Evolutionary conservation across 805 yeast species (phyloP).

Genomic region (Myxozyma lipomycoides): DNA sequence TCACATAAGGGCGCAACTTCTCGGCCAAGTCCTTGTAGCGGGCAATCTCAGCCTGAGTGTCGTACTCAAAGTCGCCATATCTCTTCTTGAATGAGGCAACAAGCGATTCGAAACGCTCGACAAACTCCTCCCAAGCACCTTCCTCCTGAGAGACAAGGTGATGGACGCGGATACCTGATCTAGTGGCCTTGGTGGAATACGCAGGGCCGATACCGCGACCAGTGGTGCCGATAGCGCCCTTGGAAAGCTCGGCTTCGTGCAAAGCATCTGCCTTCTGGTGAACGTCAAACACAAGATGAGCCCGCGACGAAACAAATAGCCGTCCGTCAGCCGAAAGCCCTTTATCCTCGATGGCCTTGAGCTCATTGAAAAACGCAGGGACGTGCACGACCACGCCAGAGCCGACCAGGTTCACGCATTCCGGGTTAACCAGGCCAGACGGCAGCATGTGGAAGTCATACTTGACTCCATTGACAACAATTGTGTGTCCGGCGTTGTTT

Average conservation of each 20-base stretch:
- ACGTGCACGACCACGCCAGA: constrained; percentile 95
- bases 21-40: constrained; percentile 73
- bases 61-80: constrained; percentile 90
- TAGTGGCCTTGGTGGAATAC: constrained; percentile 91
- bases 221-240: constrained; percentile 90
- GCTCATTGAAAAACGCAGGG: constrained; percentile 87
- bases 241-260: constrained; percentile 84
- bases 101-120: constrained; percentile 67
- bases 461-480: constrained; percentile 81
- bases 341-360: constrained; percentile 72
- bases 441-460: constrained; percentile 99
- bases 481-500: constrained; percentile 98
- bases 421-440: constrained; percentile 92
- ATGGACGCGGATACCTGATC: constrained; percentile 96
- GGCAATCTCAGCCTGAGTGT: constrained; percentile 72
- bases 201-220: constrained; percentile 99
- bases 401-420: constrained; percentile 85
- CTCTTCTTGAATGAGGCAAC: constrained; percentile 79
- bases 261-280: constrained; percentile 96
- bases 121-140: constrained; percentile 91
- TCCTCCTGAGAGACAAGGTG: constrained; percentile 88
- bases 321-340: constrained; percentile 64
- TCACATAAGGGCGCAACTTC: constrained; percentile 79
- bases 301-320: constrained; percentile 84
- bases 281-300: constrained; percentile 95